Conservation (phyloP, 768 basidiomycete genomes). For the Xerocomus potaroensis region DNA sequence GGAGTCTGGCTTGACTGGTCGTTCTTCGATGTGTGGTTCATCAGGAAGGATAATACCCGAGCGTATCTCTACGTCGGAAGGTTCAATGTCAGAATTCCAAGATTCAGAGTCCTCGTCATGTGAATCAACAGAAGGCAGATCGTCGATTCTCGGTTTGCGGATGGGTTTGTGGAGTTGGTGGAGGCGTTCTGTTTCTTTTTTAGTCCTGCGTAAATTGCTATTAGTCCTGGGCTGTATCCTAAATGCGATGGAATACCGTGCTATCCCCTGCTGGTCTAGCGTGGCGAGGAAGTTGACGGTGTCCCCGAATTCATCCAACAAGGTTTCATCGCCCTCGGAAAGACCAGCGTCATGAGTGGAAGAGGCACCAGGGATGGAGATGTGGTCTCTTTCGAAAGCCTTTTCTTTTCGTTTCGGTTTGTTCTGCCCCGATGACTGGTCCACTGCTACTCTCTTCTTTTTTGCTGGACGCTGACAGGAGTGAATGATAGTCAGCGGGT, state of each 20-base stretch:
- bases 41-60: conserved; percentile 9
- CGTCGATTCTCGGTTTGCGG: conserved; percentile 43
- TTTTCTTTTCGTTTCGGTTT: conserved; percentile 54
- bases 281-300: conserved; percentile 62
- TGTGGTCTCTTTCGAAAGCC: conserved; percentile 52
- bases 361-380: conserved; percentile 50
- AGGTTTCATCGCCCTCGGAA: conserved; percentile 67
- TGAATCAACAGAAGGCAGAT: conserved; percentile 67
- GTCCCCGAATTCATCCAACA: conserved; percentile 60
- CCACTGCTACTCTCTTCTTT: conserved; percentile 52
- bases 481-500: background rate
- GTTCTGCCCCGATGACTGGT: conserved; percentile 20
- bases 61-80: conserved; percentile 25
- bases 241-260: conserved; percentile 50
- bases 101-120: conserved; percentile 54
- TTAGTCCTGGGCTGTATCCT: background rate
- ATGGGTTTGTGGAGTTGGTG: conserved; percentile 62
- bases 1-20: conserved; percentile 30
- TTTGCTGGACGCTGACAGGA: conserved; percentile 44
- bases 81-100: conserved; percentile 45
- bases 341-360: conserved; percentile 37
- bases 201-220: conserved; percentile 53
- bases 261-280: conserved; percentile 76
- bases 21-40: conserved; percentile 10
- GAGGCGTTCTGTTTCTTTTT: conserved; percentile 73